These are phyloP conservation scores for Tirmania nivea DNA, from an alignment of 495 filamentous ascomycete species.

Conservation along the genomic window DNA sequence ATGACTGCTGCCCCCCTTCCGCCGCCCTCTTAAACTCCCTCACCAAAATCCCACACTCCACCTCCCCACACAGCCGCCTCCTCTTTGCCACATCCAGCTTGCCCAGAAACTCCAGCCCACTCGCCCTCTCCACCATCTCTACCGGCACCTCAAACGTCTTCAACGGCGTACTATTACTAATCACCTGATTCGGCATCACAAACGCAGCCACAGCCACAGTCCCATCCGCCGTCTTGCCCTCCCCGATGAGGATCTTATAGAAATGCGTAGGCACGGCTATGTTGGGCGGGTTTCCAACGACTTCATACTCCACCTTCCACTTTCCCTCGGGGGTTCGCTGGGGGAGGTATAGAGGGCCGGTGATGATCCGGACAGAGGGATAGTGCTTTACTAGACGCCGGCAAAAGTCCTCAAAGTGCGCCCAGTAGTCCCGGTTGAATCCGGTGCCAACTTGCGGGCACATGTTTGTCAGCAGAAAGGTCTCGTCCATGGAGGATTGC, in stretches of 20 bases:
- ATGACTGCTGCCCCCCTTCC: conserved; percentile 1
- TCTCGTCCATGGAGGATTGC: conserved; percentile 81
- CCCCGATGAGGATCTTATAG: conserved; percentile 93
- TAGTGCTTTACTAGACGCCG: conserved; percentile 56
- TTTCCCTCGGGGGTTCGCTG: conserved; percentile 60
- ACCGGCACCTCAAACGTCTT: conserved; percentile 84
- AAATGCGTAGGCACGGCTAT: conserved; percentile 95
- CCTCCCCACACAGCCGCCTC: conserved; percentile 67
- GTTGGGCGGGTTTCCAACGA: conserved; percentile 87
- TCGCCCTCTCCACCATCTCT: conserved; percentile 76
- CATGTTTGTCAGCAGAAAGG: conserved; percentile 87
- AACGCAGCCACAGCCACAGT: conserved; percentile 84
- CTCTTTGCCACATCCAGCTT: conserved; percentile 50
- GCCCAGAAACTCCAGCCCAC: conserved; percentile 70
- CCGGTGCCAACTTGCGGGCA: conserved; percentile 92
- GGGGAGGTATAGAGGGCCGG: conserved; percentile 82
- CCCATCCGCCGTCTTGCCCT: conserved; percentile 49
- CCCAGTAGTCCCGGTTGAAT: conserved; percentile 98
- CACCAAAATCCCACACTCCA: conserved; percentile 56
- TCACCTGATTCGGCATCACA: conserved; percentile 81
- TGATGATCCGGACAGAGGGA: conserved; percentile 74
- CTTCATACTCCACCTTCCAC: conserved; percentile 87
- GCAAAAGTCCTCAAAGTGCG: conserved; percentile 95
- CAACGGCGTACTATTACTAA: conserved; percentile 64
- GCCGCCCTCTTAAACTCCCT: conserved; percentile 40